Conservation (phyloP, 495 filamentous ascomycete species). For the Parathielavia appendiculata region DNA sequence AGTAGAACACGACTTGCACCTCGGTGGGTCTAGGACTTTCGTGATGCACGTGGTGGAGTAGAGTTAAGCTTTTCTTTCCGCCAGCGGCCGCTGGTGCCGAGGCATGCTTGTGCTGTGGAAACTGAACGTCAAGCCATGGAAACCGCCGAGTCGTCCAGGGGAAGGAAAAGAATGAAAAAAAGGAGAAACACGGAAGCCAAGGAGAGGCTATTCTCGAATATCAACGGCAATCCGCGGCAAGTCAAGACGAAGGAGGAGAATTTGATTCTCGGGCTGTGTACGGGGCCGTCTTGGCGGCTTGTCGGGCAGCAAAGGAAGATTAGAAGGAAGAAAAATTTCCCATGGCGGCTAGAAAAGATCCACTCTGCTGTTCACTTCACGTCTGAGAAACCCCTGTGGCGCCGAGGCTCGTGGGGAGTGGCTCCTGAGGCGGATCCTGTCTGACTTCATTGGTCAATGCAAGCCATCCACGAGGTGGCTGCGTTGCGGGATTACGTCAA, state of each 20-base stretch:
- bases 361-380: too few species aligned
- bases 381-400: background rate
- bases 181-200: background rate
- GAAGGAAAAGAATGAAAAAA: too few species aligned
- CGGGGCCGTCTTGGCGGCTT: slow-evolving; percentile 4
- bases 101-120: background rate
- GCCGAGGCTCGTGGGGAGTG: slow-evolving; percentile 1
- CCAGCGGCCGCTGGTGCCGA: background rate
- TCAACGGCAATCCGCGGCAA: slow-evolving; percentile 16
- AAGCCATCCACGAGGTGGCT: background rate
- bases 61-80: slow-evolving; percentile 13
- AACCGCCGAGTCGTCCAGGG: too few species aligned
- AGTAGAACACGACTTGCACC: slow-evolving; percentile 22
- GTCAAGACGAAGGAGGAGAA: background rate
- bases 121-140: too few species aligned
- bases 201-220: slow-evolving; percentile 10
- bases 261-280: background rate
- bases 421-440: background rate
- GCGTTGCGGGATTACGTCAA: slow-evolving; percentile 14
- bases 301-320: slow-evolving; percentile 10
- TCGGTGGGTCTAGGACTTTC: slow-evolving; percentile 9
- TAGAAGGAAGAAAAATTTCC: slow-evolving; percentile 11
- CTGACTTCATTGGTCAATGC: slow-evolving; percentile 9
- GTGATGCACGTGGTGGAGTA: slow-evolving; percentile 6
- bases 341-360: background rate